A percentile compares a stretch with the other conserved stretches of the same genome.
Evolutionary conservation across 2,329 filamentous ascomycete species (phyloP).

Genomic region (Trichoderma aggressivum): DNA sequence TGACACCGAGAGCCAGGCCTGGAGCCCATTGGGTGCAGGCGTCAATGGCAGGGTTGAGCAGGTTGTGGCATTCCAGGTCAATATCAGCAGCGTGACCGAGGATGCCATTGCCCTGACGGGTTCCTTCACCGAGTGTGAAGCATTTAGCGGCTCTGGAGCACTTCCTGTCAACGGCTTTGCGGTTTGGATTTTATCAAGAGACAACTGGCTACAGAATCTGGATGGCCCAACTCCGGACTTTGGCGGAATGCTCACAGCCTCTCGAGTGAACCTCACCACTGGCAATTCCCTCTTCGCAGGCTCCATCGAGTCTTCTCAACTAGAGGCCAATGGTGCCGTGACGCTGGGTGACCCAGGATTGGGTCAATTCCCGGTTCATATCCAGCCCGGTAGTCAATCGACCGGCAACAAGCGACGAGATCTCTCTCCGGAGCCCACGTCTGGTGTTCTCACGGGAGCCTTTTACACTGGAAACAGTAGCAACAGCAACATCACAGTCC

Average conservation of each 20-base stretch:
- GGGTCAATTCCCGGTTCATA: constrained; percentile 56
- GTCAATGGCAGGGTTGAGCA: constrained; percentile 74
- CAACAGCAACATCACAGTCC: constrained; percentile 82
- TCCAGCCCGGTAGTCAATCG: constrained; percentile 36
- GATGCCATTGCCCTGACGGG: constrained; percentile 77
- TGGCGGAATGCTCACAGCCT: constrained; percentile 68
- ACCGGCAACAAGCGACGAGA: constrained; percentile 45
- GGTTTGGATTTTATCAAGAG: constrained; percentile 82
- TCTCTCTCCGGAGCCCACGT: constrained; percentile 41
- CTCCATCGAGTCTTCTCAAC: constrained; percentile 72
- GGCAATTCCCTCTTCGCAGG: constrained; percentile 73
- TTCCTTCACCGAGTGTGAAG: constrained; percentile 68
- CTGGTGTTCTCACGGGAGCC: constrained; percentile 71
- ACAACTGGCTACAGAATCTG: constrained; percentile 86
- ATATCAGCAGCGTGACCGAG: constrained; percentile 68
- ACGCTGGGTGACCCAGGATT: constrained; percentile 56
- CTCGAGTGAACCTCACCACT: constrained; percentile 61
- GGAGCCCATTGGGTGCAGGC: constrained; percentile 78
- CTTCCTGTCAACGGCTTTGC: constrained; percentile 72
- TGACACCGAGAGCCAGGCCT: constrained; percentile 63
- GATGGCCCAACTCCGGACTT: constrained; percentile 61
- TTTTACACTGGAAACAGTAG: constrained; percentile 68
- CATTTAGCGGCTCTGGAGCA: constrained; percentile 60
- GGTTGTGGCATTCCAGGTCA: constrained; percentile 75
- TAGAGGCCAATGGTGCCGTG: constrained; percentile 69